Conservation (phyloP, 2,329 filamentous ascomycete genomes). For the Alternaria panax region DNA sequence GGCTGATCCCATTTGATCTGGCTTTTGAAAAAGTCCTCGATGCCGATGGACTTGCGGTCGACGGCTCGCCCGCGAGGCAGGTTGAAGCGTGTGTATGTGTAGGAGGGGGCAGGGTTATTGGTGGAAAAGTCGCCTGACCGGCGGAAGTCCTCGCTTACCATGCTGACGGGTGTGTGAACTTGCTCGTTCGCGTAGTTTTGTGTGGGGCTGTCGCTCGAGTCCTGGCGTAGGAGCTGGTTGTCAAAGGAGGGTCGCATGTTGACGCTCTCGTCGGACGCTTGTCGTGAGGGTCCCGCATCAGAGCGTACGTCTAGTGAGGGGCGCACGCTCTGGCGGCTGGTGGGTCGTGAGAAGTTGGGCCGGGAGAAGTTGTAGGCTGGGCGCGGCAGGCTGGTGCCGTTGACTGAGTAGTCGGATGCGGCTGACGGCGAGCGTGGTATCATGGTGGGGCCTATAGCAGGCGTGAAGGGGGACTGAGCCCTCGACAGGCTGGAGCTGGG, state of each 20-base stretch:
- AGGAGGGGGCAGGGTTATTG: slow-evolving; percentile 69
- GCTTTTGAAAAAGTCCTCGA: slow-evolving; percentile 50
- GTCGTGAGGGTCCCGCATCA: slow-evolving; percentile 46
- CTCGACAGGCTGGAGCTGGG: slow-evolving; percentile 70
- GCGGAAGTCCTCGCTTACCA: slow-evolving; percentile 73
- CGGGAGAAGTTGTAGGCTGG: slow-evolving; percentile 81
- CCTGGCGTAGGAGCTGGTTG: slow-evolving; percentile 47
- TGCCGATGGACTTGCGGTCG: slow-evolving; percentile 63
- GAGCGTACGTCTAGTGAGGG: slow-evolving; percentile 54
- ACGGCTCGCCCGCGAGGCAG: slow-evolving; percentile 83
- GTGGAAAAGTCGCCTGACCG: slow-evolving; percentile 61
- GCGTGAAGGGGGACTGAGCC: slow-evolving; percentile 69
- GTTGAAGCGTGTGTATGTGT: slow-evolving; percentile 84
- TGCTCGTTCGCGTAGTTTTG: slow-evolving; percentile 70
- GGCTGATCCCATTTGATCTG: slow-evolving; percentile 70
- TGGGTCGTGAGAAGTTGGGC: slow-evolving; percentile 87
- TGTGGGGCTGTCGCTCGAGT: slow-evolving; percentile 56
- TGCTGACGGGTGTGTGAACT: slow-evolving; percentile 73
- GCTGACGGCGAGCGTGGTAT: slow-evolving; percentile 81
- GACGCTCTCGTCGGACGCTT: slow-evolving; percentile 47
- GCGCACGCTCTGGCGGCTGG: slow-evolving; percentile 73
- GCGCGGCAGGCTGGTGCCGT: slow-evolving; percentile 65
- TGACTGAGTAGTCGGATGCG: slow-evolving; percentile 78
- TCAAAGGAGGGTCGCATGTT: slow-evolving; percentile 51
- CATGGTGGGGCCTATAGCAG: slow-evolving; percentile 62